Base-by-base conservation (phyloP, 2,329 filamentous ascomycete genomes). In the Massarina eburnea region DNA sequence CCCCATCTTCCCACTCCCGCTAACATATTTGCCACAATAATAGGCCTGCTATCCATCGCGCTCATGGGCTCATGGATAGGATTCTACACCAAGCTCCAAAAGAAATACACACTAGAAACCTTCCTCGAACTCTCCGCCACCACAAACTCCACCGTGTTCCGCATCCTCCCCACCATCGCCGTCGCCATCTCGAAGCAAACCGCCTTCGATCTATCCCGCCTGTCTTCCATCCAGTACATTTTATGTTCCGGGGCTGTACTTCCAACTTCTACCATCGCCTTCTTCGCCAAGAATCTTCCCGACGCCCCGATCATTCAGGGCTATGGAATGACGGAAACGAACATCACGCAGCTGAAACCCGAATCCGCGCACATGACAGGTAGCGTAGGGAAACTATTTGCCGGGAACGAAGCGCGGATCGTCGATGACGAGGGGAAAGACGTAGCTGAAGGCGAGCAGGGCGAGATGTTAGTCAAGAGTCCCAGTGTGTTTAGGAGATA, bases 401-500 rank as follows among this genome's bases (percentile, higher is more conserved):
- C 57, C 3, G 51, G 43, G 19, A 27, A 54, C 3, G 46, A 60
- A 41, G 54, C 58, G n/a, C 52, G 66, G 12, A 45, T 69, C 26
- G 63, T 68, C 1, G 61, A 67, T 35, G 66, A 68, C 14, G 43
- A 60, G 8, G 40, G 51, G 4, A 45, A 56, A 0, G 62, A 69
- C 43, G 66, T 67, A 4, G 33, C 36, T 12, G 49, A 48, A 6
- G 63, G 63, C 1, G 41, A 54, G 12, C 52, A 64, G 8, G 64
- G 66, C 0, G 63, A 68, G 35, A 59, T 61, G 26, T 39, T 62
- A 3, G 41, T 68, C 4, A 41, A 49, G 20, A 57, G 62, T 2
- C 61, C 64, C 4, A 63, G 51, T 3, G 42, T 64, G 5, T 64
- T 66, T 41, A 55, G 59, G 46, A 24, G 49, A 20, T 68, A 68